A percentile compares a stretch with the other conserved stretches of the same genome.
Conservation (phyloP, 192 early-diverging fungal genomes). For the Phycomyces nitens region DNA sequence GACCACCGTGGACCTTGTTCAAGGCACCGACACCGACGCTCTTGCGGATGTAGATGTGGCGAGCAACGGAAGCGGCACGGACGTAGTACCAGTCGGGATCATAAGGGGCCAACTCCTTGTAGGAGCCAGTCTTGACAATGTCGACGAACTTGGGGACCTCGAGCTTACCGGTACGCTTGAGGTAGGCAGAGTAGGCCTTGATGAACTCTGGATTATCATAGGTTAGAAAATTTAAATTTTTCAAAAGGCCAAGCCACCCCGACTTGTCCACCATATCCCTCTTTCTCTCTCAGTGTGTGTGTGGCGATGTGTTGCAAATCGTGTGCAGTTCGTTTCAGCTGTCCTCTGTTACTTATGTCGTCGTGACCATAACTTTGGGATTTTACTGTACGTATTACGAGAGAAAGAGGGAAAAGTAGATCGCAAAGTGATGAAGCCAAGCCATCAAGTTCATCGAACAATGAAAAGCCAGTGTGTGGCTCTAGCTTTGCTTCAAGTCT, state of each 20-base stretch:
- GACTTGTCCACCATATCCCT: neutral
- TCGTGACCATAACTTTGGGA: no score
- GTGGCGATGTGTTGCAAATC: no score
- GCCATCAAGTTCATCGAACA: no score
- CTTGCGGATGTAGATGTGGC: constrained; percentile 96
- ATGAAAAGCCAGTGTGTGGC: no score
- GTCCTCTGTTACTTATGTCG: no score
- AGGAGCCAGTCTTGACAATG: constrained; percentile 95
- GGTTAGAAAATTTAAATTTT: neutral
- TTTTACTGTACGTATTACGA: no score
- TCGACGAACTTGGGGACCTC: constrained; percentile 99
- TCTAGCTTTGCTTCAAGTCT: neutral
- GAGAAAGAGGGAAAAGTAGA: no score
- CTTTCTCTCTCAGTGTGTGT: no score
- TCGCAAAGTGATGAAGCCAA: no score
- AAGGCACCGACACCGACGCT: constrained; percentile 93
- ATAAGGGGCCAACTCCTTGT: constrained; percentile 97
- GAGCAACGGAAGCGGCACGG: constrained; percentile 92
- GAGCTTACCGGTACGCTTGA: constrained; percentile 98
- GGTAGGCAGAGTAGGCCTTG: constrained; percentile 97
- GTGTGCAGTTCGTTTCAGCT: no score
- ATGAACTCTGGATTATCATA: constrained; percentile 82
- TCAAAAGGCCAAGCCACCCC: neutral
- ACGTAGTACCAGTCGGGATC: constrained; percentile 99
- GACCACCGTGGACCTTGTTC: constrained; percentile 90